Evolutionary conservation across 495 filamentous ascomycete genomes (phyloP).

Genomic region (Apodospora peruviana): DNA sequence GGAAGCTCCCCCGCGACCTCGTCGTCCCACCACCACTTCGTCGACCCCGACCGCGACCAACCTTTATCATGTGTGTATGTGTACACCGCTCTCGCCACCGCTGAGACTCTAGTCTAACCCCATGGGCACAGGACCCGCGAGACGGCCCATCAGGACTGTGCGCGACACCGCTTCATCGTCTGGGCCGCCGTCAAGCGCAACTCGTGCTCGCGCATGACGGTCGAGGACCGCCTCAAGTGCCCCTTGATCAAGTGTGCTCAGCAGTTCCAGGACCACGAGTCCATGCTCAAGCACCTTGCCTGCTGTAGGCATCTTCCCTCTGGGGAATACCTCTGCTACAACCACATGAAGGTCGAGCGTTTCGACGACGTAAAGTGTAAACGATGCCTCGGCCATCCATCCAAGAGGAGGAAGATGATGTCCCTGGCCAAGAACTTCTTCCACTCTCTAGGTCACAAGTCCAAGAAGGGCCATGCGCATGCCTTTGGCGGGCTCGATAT

Average conservation of each 20-base stretch:
- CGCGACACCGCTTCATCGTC: slow-evolving; percentile 41
- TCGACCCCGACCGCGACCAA: slow-evolving; percentile 5
- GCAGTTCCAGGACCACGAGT: slow-evolving; percentile 37
- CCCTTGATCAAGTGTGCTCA: slow-evolving; percentile 37
- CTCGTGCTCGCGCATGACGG: slow-evolving; percentile 33
- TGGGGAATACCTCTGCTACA: slow-evolving; percentile 43
- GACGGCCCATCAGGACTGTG: slow-evolving; percentile 38
- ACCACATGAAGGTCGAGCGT: slow-evolving; percentile 41
- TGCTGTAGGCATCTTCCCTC: slow-evolving; percentile 34
- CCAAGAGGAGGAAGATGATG: slow-evolving; percentile 41
- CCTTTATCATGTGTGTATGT: slow-evolving; percentile 31
- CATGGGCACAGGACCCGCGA: slow-evolving; percentile 31
- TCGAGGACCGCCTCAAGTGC: slow-evolving; percentile 36
- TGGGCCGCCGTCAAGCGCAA: slow-evolving; percentile 48
- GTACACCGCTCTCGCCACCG: neutral
- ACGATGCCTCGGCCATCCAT: slow-evolving; percentile 37
- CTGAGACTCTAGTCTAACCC: slow-evolving; percentile 18
- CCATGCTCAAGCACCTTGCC: slow-evolving; percentile 41
- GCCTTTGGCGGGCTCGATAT: slow-evolving; percentile 1
- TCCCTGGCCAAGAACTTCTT: slow-evolving; percentile 45
- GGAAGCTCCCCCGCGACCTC: neutral
- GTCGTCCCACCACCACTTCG: slow-evolving; percentile 5
- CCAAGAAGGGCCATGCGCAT: slow-evolving; percentile 18
- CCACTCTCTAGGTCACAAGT: slow-evolving; percentile 40
- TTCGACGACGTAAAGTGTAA: slow-evolving; percentile 44